Evolutionary conservation across 1,284 basidiomycete genomes (phyloP).

Genomic region (Afroboletus lepidellus): DNA sequence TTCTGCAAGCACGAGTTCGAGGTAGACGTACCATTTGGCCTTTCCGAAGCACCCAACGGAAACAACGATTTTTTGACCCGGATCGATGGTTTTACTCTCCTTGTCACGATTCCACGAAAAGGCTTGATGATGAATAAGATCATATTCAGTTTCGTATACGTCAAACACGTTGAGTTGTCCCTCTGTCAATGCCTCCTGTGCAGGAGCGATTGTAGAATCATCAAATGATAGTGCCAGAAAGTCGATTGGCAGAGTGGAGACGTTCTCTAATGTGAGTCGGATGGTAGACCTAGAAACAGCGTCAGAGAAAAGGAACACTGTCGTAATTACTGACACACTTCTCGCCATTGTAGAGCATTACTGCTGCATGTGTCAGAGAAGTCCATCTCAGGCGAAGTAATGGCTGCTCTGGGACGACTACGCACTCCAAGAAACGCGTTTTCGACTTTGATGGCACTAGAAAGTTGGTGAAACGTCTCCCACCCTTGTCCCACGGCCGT

Average conservation of each 20-base stretch:
- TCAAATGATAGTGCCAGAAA: slow-evolving; percentile 84
- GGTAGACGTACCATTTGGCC: slow-evolving; percentile 75
- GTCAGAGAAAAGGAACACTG: slow-evolving; percentile 7
- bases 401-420: slow-evolving; percentile 84
- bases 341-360: slow-evolving; percentile 95
- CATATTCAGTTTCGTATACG: slow-evolving; percentile 88
- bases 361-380: slow-evolving; percentile 85
- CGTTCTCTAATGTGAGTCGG: slow-evolving; percentile 85
- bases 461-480: slow-evolving; percentile 33
- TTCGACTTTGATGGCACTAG: slow-evolving; percentile 33
- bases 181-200: slow-evolving; percentile 75
- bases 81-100: slow-evolving; percentile 55
- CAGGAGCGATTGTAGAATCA: slow-evolving; percentile 81
- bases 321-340: slow-evolving; percentile 46
- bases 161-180: slow-evolving; percentile 81
- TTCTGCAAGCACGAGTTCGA: background rate
- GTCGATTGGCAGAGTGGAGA: slow-evolving; percentile 78
- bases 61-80: slow-evolving; percentile 70
- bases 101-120: slow-evolving; percentile 73
- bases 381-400: slow-evolving; percentile 80
- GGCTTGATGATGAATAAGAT: slow-evolving; percentile 74
- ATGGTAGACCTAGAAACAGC: slow-evolving; percentile 63
- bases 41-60: slow-evolving; percentile 83
- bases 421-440: slow-evolving; percentile 65
- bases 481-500: slow-evolving; percentile 53